Base-by-base conservation (phyloP, 176 grass and related monocot genomes). In the Oryza meridionalis region DNA sequence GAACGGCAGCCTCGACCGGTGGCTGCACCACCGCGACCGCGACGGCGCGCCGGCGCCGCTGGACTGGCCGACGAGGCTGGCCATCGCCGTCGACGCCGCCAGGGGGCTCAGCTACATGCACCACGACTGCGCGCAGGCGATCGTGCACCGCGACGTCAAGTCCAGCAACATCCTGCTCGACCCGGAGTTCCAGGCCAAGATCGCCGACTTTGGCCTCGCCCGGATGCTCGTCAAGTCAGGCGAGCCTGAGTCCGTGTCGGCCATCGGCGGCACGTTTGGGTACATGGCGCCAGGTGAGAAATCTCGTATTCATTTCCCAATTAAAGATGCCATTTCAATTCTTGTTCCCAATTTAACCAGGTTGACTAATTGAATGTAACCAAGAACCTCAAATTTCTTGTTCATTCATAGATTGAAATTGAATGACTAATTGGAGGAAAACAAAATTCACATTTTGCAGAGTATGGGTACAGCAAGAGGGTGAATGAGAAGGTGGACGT, bases 401-500 rank as follows among this genome's bases (percentile, higher is more conserved):
- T 14, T 32, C 73, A 67, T 38, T 55, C 68, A 1, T 13, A 21
- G n/a, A 4, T 62, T 7, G 11, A 14, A 26, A 4, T 43, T 3
- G 11, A 15, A 6, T 12, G 43, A 7, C 16, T 25, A 58, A 77
- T 29, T 3, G 3, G 24, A 9, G 58, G 19, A 16, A 11, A 50
- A 8, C 9, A 21, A 15, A 10, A 9, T 43, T 6, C 0, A 17
- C 53, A 58, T 81, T 38, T 15, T 58, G 43, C 88, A 98, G 92
- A 98, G 42, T 98, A 86, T n/a, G 92, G 68, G 4, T 91, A 88
- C 69, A 76, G 75, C 3, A 77, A 33, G 5, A 95, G 73, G 77
- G 81, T 93, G 80, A 92, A 90, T 73, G 90, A 98, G 85, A 98
- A 98, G 87, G 89, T 93, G 6, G 95, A 98, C n/a, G 91, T 93